Base-by-base conservation (phyloP, 202 grass and related monocot species). In the Zoysia matrella region DNA sequence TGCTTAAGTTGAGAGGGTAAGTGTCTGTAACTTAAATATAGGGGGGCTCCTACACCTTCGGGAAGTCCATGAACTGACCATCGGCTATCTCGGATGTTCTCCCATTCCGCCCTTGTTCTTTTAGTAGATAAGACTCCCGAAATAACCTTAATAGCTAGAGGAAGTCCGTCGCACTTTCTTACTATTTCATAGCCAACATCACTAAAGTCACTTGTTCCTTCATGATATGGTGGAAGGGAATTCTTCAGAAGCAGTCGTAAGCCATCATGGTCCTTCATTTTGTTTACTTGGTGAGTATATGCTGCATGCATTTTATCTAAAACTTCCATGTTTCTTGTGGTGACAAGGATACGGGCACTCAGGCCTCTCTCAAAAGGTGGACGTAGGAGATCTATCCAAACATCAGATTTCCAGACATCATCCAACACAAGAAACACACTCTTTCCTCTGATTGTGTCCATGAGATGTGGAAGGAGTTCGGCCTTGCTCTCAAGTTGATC, bases 351-450 rank as follows among this genome's bases (percentile, higher is more conserved):
- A 40, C 8, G 3, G 5, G 60, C 47, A 65, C 49, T 49, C 60
- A 9, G 39, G 7, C 58, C 7, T 51, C 46, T 65, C 22, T 52
- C 6, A 0, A 77, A 50, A 14, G 60, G 74, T 5, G 18, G 6
- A 1, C 11, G 60, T 0, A 77, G 75, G 63, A 77, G 75, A 41
- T 77, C 12, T 0, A n/a, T 65, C 75, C 75, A 77, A 8, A 77
- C 60, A 65, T 77, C 13, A 77, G 75, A 65, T 11, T 41, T 41
- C 47, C 47, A 65, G 0, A 41, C 13, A 52, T 77, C 61, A 52
- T 77, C 72, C 14, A 77, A 42, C 2, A 85, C 68, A 50, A 85
- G 68, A 73, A 85, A 72, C 12, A 67, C 58, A 79, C 68, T 79
- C 36, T 79, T 79, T 22, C 83, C 75, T 3, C 36, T 65, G 58